Evolutionary conservation across 2,329 filamentous ascomycete species (phyloP), one percentile per base, ranked within the genome.

Genomic region (Xylariaceae sp.): DNA sequence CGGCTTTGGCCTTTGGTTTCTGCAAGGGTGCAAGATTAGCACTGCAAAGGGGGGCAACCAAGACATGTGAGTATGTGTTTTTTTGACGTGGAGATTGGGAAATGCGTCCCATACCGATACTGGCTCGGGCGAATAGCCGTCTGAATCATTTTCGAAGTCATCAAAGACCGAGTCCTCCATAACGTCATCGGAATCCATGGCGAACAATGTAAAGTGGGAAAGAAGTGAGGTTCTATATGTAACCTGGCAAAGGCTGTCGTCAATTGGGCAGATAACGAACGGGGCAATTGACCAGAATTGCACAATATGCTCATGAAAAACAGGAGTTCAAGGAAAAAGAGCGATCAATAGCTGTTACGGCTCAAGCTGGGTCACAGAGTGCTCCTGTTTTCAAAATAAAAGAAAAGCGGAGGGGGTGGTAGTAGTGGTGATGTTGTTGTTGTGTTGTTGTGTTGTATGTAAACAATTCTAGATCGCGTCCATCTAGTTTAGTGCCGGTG

Each of bases 151-250:
- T 57, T 79, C 71, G 56, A 70, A 52, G 59, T 72, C 65, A 54
- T 83, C 80, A 63, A 87, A 86, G 66, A 81, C 76, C 47, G 84
- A 85, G 64, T 86, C 85, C 53, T 85, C 82, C 73, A 85, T 81
- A n/a, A n/a, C n/a, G n/a, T n/a, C n/a, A 43, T 85, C 81, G 59
- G 79, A 83, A 65, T 81, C 79, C 83, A 85, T 85, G 48, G 67
- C 75, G 73, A 48, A 44, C 9, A 20, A 47, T 29, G 20, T 20
- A 48, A 26, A 18, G 37, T 5, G 20, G 52, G 51, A 26, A 26
- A 20, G 21, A 48, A 26, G 32, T 32, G 44, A n/a, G 32, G 43
- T 50, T 40, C 21, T 52, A 29, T 50, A 29, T 14, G 50, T 29
- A 48, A 58, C 20, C 26, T 56, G 51, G 20, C 19, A 20, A 47